These are phyloP conservation scores for Fusarium metavorans DNA, from an alignment of 2,329 filamentous ascomycete species.

Conservation along the genomic window DNA sequence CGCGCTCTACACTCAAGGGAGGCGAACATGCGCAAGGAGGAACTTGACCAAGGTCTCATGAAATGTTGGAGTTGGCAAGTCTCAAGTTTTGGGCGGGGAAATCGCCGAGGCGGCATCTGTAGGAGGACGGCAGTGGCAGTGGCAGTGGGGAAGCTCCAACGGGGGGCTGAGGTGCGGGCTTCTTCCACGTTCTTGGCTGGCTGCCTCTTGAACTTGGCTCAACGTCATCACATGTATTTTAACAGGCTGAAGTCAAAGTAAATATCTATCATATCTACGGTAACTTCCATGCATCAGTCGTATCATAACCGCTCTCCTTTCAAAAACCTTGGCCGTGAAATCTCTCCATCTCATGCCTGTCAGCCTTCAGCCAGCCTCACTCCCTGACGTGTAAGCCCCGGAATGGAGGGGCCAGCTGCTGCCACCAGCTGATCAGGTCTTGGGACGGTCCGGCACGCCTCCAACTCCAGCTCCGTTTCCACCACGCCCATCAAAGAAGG, in stretches of 20 bases:
- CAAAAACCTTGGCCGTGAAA: neutral
- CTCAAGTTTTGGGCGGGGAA: constrained; percentile 36
- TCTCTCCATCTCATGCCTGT: neutral
- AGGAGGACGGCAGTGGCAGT: constrained; percentile 23
- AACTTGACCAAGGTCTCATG: neutral
- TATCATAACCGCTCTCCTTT: neutral
- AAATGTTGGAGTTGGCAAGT: constrained; percentile 8
- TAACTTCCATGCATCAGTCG: neutral
- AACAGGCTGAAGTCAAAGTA: neutral
- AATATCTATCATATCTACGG: neutral
- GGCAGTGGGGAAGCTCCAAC: constrained; percentile 19
- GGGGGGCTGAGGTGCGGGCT: constrained; percentile 12
- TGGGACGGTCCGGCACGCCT: neutral
- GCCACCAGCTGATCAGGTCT: neutral
- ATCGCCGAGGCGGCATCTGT: constrained; percentile 28
- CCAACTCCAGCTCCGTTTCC: neutral
- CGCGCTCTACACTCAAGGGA: neutral
- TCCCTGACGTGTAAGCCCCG: neutral
- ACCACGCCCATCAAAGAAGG: neutral
- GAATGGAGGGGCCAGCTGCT: constrained; percentile 3
- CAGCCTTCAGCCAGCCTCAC: neutral
- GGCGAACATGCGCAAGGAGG: neutral
- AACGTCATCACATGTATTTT: neutral
- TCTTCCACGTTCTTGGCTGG: constrained; percentile 20
- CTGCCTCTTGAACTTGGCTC: constrained; percentile 20